Percentiles rank a stretch among this genome's conserved stretches.
Conservation (phyloP, 371 early-diverging fungal species). For the Saksenaea oblongispora region DNA sequence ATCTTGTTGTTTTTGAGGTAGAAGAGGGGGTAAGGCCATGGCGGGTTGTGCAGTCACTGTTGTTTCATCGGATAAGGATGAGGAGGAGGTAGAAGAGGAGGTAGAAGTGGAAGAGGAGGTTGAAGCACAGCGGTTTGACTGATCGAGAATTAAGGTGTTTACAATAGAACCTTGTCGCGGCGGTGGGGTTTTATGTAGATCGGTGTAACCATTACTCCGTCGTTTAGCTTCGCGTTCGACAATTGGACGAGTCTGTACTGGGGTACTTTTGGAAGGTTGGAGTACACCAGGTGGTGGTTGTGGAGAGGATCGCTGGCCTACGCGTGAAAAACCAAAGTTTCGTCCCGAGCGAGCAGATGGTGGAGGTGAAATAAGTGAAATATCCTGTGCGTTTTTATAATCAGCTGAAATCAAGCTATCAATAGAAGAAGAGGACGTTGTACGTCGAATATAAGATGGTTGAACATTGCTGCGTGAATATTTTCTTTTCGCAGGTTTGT, state of each 20-base stretch:
- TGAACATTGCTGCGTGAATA: constrained; percentile 14
- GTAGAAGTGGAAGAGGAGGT: constrained; percentile 2
- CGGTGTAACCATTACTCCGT: constrained; percentile 14
- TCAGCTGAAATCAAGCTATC: constrained; percentile 1
- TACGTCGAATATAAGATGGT: neutral
- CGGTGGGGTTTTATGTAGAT: constrained; percentile 8
- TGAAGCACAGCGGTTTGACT: neutral
- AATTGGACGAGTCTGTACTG: neutral
- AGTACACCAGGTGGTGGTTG: constrained; percentile 3
- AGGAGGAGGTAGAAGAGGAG: neutral
- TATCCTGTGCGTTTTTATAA: neutral
- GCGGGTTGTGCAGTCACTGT: neutral
- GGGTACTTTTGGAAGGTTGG: constrained; percentile 9
- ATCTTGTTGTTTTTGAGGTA: neutral
- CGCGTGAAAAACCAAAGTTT: neutral
- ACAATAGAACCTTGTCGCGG: constrained; percentile 1
- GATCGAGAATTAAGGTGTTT: neutral
- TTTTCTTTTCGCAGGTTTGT: constrained; percentile 27
- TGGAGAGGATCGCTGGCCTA: neutral
- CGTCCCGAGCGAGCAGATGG: constrained; percentile 5
- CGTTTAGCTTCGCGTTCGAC: neutral
- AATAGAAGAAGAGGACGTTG: constrained; percentile 4
- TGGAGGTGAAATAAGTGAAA: neutral
- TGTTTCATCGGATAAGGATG: neutral
- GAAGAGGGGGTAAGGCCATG: constrained; percentile 9